Evolutionary conservation across 1,139 yeast genomes (phyloP).

Genomic region (Pichia terricola): DNA sequence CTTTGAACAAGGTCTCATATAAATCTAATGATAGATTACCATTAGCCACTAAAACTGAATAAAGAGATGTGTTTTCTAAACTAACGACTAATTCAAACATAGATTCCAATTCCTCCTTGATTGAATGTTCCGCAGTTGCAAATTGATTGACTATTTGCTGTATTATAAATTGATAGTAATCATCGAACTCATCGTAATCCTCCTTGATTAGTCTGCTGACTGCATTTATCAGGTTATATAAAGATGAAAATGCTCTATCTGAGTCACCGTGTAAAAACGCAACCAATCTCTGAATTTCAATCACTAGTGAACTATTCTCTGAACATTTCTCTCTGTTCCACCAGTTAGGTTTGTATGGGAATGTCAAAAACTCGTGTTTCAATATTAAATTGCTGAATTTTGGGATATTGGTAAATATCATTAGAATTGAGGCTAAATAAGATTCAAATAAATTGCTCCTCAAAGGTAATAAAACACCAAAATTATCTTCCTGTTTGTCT

Average conservation of each 20-base stretch:
- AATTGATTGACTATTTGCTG: constrained; percentile 6
- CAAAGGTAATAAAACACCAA: constrained; percentile 31
- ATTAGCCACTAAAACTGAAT: constrained; percentile 13
- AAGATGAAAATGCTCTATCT: constrained; percentile 31
- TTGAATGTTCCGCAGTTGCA: neutral
- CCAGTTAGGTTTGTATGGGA: constrained; percentile 36
- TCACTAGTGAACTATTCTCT: constrained; percentile 11
- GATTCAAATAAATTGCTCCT: constrained; percentile 25
- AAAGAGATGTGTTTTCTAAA: constrained; percentile 6
- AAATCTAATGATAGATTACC: constrained; percentile 22
- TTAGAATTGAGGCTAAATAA: constrained; percentile 33
- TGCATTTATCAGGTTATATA: constrained; percentile 26
- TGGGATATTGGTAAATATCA: constrained; percentile 36
- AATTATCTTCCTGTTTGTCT: constrained; percentile 7
- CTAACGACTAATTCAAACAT: constrained; percentile 17
- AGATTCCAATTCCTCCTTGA: constrained; percentile 8
- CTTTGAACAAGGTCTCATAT: constrained; percentile 14
- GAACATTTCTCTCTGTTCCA: constrained; percentile 30
- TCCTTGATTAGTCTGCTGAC: constrained; percentile 23
- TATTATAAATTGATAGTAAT: constrained; percentile 18
- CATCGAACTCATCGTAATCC: constrained; percentile 23
- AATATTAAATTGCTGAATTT: constrained; percentile 29
- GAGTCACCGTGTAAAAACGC: constrained; percentile 35
- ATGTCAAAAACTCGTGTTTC: constrained; percentile 26
- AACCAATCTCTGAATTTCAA: constrained; percentile 35